These are phyloP conservation scores for Melanopsichium pennsylvanicum DNA, from an alignment of 1,284 basidiomycete genomes.

Conservation along the genomic window DNA sequence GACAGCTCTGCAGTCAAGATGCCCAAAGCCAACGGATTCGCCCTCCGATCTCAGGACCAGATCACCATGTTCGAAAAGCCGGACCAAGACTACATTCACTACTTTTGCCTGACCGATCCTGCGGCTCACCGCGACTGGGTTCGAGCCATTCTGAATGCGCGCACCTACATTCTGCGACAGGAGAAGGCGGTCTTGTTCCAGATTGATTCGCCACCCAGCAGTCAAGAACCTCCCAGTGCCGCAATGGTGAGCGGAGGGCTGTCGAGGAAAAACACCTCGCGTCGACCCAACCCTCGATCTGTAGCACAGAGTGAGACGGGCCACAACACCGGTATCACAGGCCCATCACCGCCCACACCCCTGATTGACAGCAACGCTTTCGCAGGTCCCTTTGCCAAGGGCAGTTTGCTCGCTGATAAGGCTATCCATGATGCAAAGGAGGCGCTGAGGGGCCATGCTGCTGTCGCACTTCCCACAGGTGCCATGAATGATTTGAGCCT, in stretches of 20 bases:
- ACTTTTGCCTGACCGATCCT: constrained; percentile 56
- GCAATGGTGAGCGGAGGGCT: constrained; percentile 15
- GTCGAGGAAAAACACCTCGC: constrained; percentile 34
- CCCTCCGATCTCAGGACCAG: constrained; percentile 51
- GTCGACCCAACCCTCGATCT: constrained; percentile 19
- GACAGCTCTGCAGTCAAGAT: constrained; percentile 46
- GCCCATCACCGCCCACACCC: constrained; percentile 19
- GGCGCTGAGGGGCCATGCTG: constrained; percentile 30
- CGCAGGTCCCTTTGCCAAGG: constrained; percentile 53
- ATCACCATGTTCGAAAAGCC: constrained; percentile 59
- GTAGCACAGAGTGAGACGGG: constrained; percentile 1
- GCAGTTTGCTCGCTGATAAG: constrained; percentile 50
- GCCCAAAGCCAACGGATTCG: constrained; percentile 60
- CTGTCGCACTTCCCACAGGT: constrained; percentile 8
- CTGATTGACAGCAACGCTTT: constrained; percentile 49
- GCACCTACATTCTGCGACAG: constrained; percentile 61
- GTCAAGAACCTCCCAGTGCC: constrained; percentile 2
- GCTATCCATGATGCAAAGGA: constrained; percentile 47
- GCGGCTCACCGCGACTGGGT: constrained; percentile 64
- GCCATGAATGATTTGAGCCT: constrained; percentile 34
- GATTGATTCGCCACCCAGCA: constrained; percentile 10
- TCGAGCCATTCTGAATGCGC: constrained; percentile 54
- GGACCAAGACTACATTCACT: constrained; percentile 60
- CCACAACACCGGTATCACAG: constrained; percentile 4
- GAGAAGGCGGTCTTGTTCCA: constrained; percentile 60